A percentile compares a stretch with the other conserved stretches of the same genome.
Evolutionary conservation across 306 rosid species (phyloP).

Genomic region (Vigna angularis): DNA sequence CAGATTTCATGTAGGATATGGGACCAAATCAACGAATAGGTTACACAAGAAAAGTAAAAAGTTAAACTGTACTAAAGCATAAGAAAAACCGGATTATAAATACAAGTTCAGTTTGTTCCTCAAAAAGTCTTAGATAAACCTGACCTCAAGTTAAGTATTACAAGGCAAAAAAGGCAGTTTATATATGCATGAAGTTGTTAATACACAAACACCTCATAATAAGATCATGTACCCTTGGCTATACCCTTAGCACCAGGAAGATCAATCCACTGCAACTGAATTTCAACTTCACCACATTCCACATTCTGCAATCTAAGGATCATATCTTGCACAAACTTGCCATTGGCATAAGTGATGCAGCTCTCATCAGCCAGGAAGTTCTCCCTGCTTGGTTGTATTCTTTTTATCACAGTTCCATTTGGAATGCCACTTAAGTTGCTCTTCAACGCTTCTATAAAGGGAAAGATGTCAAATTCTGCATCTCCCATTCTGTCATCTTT

Average conservation of each 20-base stretch:
- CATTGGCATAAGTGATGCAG: slow-evolving; percentile 57
- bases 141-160: not conserved
- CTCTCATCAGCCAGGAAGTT: slow-evolving; percentile 87
- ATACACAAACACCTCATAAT: slow-evolving; percentile 9
- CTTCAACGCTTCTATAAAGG: slow-evolving; percentile 74
- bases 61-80: slow-evolving; percentile 29
- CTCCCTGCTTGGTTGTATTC: slow-evolving; percentile 65
- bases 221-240: slow-evolving; percentile 57
- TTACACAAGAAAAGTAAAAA: not conserved
- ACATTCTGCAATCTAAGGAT: slow-evolving; percentile 84
- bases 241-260: slow-evolving; percentile 82
- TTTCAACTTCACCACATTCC: slow-evolving; percentile 90
- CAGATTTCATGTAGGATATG: not conserved
- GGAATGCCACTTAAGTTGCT: slow-evolving; percentile 59
- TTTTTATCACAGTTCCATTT: slow-evolving; percentile 62
- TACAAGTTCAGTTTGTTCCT: slow-evolving; percentile 34
- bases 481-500: slow-evolving; percentile 97
- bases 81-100: slow-evolving; percentile 9
- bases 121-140: slow-evolving; percentile 29
- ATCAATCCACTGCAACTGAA: slow-evolving; percentile 86
- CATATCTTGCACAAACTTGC: slow-evolving; percentile 75
- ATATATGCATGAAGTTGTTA: slow-evolving; percentile 18
- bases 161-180: slow-evolving; percentile 17
- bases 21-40: no score
- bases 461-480: slow-evolving; percentile 66